Conservation (phyloP, 176 grass and related monocot species). For the Oryza brachyantha region DNA sequence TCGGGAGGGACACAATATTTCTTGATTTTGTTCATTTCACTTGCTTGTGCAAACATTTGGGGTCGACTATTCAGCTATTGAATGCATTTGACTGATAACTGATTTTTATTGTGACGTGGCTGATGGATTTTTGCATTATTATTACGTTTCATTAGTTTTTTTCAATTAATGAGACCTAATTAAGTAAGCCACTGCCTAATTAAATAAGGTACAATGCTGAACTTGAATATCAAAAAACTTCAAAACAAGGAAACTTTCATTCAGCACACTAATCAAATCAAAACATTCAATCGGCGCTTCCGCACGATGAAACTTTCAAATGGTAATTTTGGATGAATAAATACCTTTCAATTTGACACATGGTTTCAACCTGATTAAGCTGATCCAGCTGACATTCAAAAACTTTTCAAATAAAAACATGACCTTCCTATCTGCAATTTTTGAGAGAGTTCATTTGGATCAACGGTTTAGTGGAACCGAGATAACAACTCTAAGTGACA, state of each 20-base stretch:
- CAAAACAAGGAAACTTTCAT: background rate
- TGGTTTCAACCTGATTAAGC: background rate
- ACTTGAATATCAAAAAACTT: background rate
- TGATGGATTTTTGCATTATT: background rate
- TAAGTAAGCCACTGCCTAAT: background rate
- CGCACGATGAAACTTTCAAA: too few relatives aligned
- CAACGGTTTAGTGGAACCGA: too few relatives aligned
- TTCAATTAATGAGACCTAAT: background rate
- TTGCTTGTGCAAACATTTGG: slow-evolving; percentile 29
- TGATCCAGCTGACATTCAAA: too few relatives aligned
- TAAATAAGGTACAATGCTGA: background rate
- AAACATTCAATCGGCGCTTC: too few relatives aligned
- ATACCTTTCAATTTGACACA: background rate
- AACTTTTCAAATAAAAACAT: too few relatives aligned
- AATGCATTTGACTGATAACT: slow-evolving; percentile 15
- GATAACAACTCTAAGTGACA: too few relatives aligned
- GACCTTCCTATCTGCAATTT: too few relatives aligned
- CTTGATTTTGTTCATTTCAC: slow-evolving; percentile 32
- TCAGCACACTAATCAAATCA: too few relatives aligned
- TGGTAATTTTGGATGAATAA: too few relatives aligned
- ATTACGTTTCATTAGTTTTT: background rate
- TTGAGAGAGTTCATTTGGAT: too few relatives aligned
- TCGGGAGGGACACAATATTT: slow-evolving; percentile 7
- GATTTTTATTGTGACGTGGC: background rate
- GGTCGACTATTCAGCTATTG: slow-evolving; percentile 10